phyloP scores from a whole-genome alignment of 768 basidiomycete species.

The Mycena maculata region DNA sequence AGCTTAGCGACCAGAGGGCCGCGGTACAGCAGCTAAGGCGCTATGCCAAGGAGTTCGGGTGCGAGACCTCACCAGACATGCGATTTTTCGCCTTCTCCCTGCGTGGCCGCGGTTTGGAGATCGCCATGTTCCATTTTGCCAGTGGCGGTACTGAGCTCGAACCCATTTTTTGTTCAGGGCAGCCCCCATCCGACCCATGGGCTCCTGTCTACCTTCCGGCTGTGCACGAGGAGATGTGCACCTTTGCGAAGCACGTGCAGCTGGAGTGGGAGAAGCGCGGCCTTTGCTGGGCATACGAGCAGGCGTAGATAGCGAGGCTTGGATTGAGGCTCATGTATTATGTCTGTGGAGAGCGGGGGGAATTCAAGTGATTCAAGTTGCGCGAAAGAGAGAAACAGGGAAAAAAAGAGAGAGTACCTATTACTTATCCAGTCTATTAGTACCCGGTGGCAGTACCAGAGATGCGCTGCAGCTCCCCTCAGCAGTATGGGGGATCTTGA shows the following conservation, averaged over 20 bases:
- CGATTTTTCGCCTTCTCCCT: constrained; percentile 7
- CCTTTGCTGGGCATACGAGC: constrained; percentile 11
- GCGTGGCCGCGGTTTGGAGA: constrained; percentile 3
- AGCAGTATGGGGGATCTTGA: too few relatives aligned
- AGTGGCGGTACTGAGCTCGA: not conserved
- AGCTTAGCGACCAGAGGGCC: not conserved
- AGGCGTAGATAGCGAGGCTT: not conserved
- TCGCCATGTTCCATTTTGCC: not conserved
- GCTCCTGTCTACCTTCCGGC: not conserved
- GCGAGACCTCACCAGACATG: constrained; percentile 5
- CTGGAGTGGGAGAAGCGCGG: not conserved
- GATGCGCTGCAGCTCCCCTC: too few relatives aligned
- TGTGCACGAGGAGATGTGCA: constrained; percentile 6
- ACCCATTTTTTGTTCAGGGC: not conserved
- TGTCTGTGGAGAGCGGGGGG: too few relatives aligned
- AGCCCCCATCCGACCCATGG: not conserved
- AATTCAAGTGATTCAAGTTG: too few relatives aligned
- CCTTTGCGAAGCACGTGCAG: constrained; percentile 1
- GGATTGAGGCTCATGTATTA: too few relatives aligned
- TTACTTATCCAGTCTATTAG: too few relatives aligned
- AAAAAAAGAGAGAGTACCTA: too few relatives aligned
- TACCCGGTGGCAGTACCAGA: too few relatives aligned
- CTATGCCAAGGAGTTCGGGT: not conserved
- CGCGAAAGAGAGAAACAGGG: too few relatives aligned
- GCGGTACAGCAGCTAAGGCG: not conserved